Base-by-base conservation (phyloP, 805 yeast genomes). In the Candida berthetii region DNA sequence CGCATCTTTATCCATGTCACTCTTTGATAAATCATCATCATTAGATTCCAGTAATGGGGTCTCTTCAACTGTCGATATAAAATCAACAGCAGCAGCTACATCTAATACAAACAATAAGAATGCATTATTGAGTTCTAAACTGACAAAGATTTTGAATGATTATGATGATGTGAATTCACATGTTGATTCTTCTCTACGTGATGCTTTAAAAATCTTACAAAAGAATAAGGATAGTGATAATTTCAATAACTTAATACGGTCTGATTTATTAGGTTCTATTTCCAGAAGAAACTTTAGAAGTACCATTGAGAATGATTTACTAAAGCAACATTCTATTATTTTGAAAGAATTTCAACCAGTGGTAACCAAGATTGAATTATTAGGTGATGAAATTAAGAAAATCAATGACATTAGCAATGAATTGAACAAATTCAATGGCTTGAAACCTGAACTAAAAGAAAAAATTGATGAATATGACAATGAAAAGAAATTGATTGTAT, bases 281-380 rank as follows among this genome's bases (percentile, higher is more conserved):
- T 65, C 80, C 2, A 68, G 95, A 48, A 73, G 82, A 52, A 69
- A 75, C 31, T 62, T 85, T 39, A 66, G 81, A 42, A 76, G 80
- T 35, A 76, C 71, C 33, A 65, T 84, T 17, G 90, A 84, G 51
- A 64, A 65, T 24, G 85, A 82, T 41, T 55, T 83, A 25, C 59
- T 83, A 32, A 72, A 70, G 41, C 76, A 72, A 44, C 83, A 83
- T 50, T 60, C 75, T 44, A 64, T 71, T 41, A 71, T 70, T 0
- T 50, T 77, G 32, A 69, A 65, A 47, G 68, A 62, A 32, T 72
- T 68, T 41, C 70, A 58, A 49, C 71, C 66, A 38, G 72, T 65
- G 46, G 73, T 65, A 37, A 64, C 59, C 51, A 71, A 66, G 48
- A 71, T 64, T 32, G 66, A 63, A 35, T 50, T 57, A 18, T 48